phyloP scores from a whole-genome alignment of 257 asterid species.

The Solanum lignicaule region DNA sequence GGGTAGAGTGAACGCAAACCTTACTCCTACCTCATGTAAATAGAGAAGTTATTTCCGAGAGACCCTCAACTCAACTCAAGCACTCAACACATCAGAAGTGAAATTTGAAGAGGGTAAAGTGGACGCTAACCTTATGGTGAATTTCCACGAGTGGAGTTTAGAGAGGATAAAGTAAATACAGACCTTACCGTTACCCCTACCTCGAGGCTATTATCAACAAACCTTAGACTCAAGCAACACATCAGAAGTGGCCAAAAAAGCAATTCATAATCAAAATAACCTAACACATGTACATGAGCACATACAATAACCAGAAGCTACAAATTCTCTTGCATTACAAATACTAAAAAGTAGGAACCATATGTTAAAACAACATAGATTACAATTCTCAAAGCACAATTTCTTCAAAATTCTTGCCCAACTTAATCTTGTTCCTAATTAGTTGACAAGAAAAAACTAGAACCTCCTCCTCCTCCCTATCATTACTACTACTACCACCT shows the following conservation, averaged over 20 bases:
- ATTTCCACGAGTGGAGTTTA: background rate
- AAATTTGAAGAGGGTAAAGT: background rate
- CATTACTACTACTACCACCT: background rate
- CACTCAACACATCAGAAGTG: background rate
- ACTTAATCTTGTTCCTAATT: background rate
- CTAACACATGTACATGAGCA: constrained; percentile 24
- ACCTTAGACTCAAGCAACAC: background rate
- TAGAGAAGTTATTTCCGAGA: background rate
- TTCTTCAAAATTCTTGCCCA: background rate
- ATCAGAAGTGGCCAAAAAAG: background rate
- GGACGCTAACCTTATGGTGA: background rate
- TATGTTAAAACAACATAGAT: constrained; percentile 9
- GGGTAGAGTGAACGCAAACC: background rate
- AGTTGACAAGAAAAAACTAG: background rate
- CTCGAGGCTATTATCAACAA: background rate
- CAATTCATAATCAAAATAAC: background rate
- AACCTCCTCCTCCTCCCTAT: background rate
- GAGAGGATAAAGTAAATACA: fast-evolving
- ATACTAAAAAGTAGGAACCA: background rate
- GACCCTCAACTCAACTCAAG: background rate
- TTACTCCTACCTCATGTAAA: background rate
- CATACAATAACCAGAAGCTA: constrained; percentile 4
- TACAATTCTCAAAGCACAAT: constrained; percentile 1
- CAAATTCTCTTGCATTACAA: background rate
- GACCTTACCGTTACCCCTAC: background rate